Conservation (phyloP, 106 monocot genomes). For the Dendrobium chrysotoxum region DNA sequence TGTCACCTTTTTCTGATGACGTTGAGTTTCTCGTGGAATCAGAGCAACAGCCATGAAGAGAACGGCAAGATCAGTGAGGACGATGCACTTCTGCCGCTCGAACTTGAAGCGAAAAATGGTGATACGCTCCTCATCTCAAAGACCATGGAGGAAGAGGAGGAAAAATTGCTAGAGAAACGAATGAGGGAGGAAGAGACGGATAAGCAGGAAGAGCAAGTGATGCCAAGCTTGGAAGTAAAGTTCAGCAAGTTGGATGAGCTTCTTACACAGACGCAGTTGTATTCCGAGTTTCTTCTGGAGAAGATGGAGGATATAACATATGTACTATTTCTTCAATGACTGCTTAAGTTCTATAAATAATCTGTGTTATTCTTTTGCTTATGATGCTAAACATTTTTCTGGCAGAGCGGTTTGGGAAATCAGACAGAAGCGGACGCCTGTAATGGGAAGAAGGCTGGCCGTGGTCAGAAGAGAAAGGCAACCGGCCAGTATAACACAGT, state of each 20-base stretch:
- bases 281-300: conserved; percentile 78
- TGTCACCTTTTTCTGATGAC: background rate
- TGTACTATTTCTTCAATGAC: conserved; percentile 18
- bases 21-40: background rate
- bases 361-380: conserved; percentile 2
- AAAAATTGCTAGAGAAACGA: conserved; percentile 10
- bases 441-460: conserved; percentile 42
- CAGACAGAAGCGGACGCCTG: conserved; percentile 11
- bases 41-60: background rate
- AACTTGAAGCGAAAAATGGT: conserved; percentile 24
- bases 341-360: background rate
- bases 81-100: conserved; percentile 1
- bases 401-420: conserved; percentile 31
- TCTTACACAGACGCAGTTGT: conserved; percentile 23
- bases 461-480: conserved; percentile 73
- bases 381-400: background rate
- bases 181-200: conserved; percentile 2
- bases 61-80: background rate
- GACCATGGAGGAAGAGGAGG: conserved; percentile 22
- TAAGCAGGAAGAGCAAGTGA: conserved; percentile 1
- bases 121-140: conserved; percentile 19
- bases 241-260: conserved; percentile 26
- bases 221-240: conserved; percentile 11
- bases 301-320: conserved; percentile 77
- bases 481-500: conserved; percentile 36